Conservation (phyloP, 495 filamentous ascomycete genomes). For the Penicillium salamii region DNA sequence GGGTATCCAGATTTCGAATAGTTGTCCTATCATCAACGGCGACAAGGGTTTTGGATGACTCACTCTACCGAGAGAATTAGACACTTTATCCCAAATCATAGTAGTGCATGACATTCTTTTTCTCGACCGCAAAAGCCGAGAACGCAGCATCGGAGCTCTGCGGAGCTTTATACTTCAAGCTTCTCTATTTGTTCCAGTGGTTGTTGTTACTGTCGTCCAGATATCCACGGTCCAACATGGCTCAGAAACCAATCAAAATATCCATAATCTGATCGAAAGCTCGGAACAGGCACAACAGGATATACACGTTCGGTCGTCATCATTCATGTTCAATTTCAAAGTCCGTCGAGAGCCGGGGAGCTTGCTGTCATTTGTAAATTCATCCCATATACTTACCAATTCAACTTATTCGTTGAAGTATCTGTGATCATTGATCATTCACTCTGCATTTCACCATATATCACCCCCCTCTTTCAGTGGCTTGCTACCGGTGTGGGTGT, state of each 20-base stretch:
- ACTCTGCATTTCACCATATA: no score
- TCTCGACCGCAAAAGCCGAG: no score
- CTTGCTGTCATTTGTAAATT: neutral
- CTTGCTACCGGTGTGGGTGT: no score
- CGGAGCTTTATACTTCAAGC: neutral
- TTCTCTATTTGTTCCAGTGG: neutral
- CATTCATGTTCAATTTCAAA: slow-evolving; percentile 5
- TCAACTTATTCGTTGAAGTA: neutral
- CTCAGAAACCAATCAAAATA: neutral
- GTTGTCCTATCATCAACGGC: no score
- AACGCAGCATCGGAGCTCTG: neutral
- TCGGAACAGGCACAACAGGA: neutral
- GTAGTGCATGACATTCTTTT: no score
- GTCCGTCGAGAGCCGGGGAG: slow-evolving; percentile 6
- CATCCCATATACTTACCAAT: no score
- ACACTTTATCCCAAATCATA: no score
- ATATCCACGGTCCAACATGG: neutral
- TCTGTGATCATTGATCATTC: no score
- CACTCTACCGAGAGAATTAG: no score
- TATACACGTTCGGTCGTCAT: slow-evolving; percentile 1
- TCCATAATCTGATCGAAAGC: neutral
- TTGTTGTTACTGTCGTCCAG: neutral
- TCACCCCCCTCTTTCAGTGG: no score
- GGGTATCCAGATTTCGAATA: slow-evolving; percentile 3
- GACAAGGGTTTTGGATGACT: no score